phyloP scores from a whole-genome alignment of 306 rosid genomes.

The Inga laurina region DNA sequence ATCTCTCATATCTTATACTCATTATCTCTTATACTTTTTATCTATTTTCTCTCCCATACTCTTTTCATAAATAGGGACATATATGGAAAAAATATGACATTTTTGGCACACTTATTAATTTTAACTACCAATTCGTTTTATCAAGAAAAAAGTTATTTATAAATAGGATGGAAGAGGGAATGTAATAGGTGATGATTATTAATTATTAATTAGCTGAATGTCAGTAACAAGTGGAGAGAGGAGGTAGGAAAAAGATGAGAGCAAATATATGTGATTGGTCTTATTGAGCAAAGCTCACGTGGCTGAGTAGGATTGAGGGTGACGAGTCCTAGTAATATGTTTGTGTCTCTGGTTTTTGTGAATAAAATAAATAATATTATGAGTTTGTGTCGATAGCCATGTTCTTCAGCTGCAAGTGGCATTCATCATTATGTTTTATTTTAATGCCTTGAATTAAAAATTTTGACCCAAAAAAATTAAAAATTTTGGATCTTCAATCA shows the following conservation, averaged over 20 bases:
- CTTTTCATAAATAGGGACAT: too few species aligned
- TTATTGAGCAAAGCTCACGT: conserved; percentile 35
- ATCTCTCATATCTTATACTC: too few species aligned
- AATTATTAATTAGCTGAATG: neutral
- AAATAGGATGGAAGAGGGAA: too few species aligned
- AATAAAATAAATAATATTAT: neutral
- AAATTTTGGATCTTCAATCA: neutral
- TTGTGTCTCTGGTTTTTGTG: neutral
- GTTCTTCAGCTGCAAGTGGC: neutral
- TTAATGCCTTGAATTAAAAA: neutral
- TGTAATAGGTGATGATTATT: neutral
- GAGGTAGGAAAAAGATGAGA: neutral
- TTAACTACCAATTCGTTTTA: too few species aligned
- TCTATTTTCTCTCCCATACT: too few species aligned
- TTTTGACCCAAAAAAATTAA: neutral
- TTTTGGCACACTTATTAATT: too few species aligned
- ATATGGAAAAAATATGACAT: too few species aligned
- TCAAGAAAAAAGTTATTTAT: too few species aligned
- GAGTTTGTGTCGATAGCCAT: neutral
- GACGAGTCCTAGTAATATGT: neutral
- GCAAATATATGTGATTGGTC: neutral
- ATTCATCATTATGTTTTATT: neutral
- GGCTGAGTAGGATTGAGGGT: conserved; percentile 38
- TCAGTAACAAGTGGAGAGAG: neutral
- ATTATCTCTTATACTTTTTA: too few species aligned